A percentile compares a stretch with the other conserved stretches of the same genome.
Conservation (phyloP, 192 early-diverging fungal species). For the Coemansia sp. region DNA sequence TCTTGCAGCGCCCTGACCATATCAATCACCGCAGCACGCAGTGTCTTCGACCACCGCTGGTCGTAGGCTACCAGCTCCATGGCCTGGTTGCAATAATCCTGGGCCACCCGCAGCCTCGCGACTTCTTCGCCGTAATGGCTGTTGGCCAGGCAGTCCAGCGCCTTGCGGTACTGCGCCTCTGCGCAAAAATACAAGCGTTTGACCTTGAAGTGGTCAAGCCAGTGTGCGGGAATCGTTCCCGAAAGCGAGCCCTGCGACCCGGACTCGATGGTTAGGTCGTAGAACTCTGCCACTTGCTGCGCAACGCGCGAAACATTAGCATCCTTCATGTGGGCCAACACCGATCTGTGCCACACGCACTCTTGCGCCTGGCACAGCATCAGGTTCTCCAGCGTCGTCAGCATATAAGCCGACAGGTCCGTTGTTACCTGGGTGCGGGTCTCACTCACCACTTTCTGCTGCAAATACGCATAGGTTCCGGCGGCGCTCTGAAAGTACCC, state of each 20-base stretch:
- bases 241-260: conserved; percentile 61
- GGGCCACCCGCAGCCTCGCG: conserved; percentile 61
- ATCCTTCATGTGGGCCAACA: conserved; percentile 80
- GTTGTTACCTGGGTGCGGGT: conserved; percentile 66
- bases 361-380: conserved; percentile 96
- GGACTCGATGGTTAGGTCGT: conserved; percentile 67
- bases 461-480: conserved; percentile 70
- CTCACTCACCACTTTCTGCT: conserved; percentile 62
- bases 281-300: conserved; percentile 70
- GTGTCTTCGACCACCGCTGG: conserved; percentile 43
- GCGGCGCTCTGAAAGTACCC: conserved; percentile 85
- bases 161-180: conserved; percentile 77
- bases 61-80: conserved; percentile 37
- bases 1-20: conserved; percentile 52
- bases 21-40: conserved; percentile 33
- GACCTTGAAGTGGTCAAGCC: conserved; percentile 73
- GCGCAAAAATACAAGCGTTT: conserved; percentile 78
- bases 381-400: conserved; percentile 68
- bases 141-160: conserved; percentile 70
- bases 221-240: conserved; percentile 60
- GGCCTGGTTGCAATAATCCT: conserved; percentile 38
- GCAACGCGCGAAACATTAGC: conserved; percentile 78
- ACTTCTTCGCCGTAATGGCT: conserved; percentile 89
- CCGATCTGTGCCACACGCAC: conserved; percentile 88
- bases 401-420: conserved; percentile 71